phyloP scores from a whole-genome alignment of 371 early-diverging fungal genomes.

The Mucor sp. region DNA sequence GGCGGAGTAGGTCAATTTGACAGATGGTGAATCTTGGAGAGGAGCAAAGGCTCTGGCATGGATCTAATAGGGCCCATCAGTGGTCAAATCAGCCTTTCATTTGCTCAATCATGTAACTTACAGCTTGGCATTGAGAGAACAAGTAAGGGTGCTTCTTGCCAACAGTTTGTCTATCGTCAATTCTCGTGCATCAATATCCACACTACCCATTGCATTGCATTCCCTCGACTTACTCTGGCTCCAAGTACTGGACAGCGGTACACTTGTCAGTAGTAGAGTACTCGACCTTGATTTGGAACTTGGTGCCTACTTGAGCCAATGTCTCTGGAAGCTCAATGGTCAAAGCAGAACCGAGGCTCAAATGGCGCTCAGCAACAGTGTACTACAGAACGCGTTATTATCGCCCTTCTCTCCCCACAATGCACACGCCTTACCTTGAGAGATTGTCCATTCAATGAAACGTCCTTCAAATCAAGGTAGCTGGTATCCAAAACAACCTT shows the following conservation, averaged over 20 bases:
- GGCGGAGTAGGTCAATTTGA: constrained; percentile 91
- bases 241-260: constrained; percentile 90
- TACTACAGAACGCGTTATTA: constrained; percentile 40
- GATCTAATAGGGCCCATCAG: constrained; percentile 50
- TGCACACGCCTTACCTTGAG: constrained; percentile 43
- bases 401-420: not conserved
- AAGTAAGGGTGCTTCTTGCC: constrained; percentile 94
- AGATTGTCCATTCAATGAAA: constrained; percentile 39
- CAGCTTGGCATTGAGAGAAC: constrained; percentile 95
- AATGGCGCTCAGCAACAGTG: constrained; percentile 57
- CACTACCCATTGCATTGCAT: not conserved
- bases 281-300: constrained; percentile 61
- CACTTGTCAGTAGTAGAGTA: constrained; percentile 85
- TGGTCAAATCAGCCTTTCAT: not conserved
- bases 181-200: not conserved
- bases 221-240: constrained; percentile 66
- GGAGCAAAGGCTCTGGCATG: constrained; percentile 94
- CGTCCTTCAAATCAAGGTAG: constrained; percentile 60
- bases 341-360: constrained; percentile 78
- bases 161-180: constrained; percentile 75
- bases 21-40: constrained; percentile 92
- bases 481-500: constrained; percentile 83
- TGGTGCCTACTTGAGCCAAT: constrained; percentile 38
- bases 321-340: constrained; percentile 59
- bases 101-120: constrained; percentile 15